Base-by-base conservation (phyloP, 768 basidiomycete species). In the Lepiota subincarnata region DNA sequence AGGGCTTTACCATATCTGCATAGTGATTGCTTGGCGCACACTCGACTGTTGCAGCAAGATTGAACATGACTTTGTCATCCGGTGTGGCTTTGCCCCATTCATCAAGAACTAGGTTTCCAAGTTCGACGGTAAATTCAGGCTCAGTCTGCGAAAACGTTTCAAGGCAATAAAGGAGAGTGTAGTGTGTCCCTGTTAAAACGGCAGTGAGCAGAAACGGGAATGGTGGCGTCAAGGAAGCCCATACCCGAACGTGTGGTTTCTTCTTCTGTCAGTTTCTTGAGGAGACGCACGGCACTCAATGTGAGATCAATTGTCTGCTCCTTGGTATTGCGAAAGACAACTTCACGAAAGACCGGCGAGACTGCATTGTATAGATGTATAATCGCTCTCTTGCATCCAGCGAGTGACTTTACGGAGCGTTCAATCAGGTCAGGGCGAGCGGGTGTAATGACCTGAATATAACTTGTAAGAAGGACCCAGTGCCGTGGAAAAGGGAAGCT, bases 301-400 rank as follows among this genome's bases (percentile, higher is more conserved):
- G 96, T 95, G 34, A 98, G 86, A 52, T 84, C 84, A 57, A 98
- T 75, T 2, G 96, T 98, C 69, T 96, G 82, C 61, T 91, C 86
- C 69, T 92, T 86, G 14, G 92, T 82, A 68, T 96, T 93, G 60
- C 84, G 83, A 76, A 98, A 99, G 24, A 98, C 96, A 61, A 98
- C 88, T 49, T 86, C 76, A 50, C 96, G 86, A 79, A 98, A 98
- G 47, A 83, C 79, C 26, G 90, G 86, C 10, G 85, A 92, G 13
- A 92, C 95, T n/a, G 96, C 96, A 65, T 98, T 99, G 73, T 99
- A 99, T 89, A 98, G 92, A 72, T 98, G 97, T 38, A 98, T 82
- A 67, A 99, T 98, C 41, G 91, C 95, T 55, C 82, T 79, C 64
- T 94, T 97, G 37, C 84, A 73, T 35, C 95, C 96, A 20, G 87